A percentile compares a stretch with the other conserved stretches of the same genome.
Evolutionary conservation across 2,329 filamentous ascomycete genomes (phyloP).

Genomic region (Aspergillus puulaauensis): DNA sequence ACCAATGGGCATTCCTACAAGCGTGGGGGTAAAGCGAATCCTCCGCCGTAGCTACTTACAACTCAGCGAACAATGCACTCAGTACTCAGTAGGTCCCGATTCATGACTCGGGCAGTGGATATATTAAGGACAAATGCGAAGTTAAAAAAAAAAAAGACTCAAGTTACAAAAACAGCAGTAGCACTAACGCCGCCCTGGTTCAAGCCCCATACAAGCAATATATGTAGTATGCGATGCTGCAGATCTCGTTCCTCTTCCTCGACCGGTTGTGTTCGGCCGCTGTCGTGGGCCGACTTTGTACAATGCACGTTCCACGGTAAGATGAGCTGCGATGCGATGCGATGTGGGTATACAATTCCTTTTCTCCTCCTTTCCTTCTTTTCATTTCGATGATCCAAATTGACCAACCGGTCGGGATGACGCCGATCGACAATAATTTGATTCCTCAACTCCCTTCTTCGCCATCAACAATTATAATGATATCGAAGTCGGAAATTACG

Average conservation of each 20-base stretch:
- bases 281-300: background rate
- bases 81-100: background rate
- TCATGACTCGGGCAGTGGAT: background rate
- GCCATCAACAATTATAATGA: background rate
- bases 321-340: background rate
- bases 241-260: background rate
- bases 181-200: constrained; percentile 8
- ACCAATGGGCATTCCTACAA: background rate
- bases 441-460: background rate
- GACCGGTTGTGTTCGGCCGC: background rate
- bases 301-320: background rate
- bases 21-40: background rate
- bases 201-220: constrained; percentile 1
- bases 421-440: background rate
- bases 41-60: background rate
- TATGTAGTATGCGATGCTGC: background rate
- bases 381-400: background rate
- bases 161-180: background rate
- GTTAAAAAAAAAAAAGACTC: background rate
- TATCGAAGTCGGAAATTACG: constrained; percentile 25
- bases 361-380: background rate
- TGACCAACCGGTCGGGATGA: background rate
- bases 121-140: constrained; percentile 5
- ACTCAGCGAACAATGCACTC: background rate
- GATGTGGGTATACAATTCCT: constrained; percentile 5